A percentile compares a stretch with the other conserved stretches of the same genome.
phyloP scores from a whole-genome alignment of 306 rosid genomes.

The Erythrophleum fordii region DNA sequence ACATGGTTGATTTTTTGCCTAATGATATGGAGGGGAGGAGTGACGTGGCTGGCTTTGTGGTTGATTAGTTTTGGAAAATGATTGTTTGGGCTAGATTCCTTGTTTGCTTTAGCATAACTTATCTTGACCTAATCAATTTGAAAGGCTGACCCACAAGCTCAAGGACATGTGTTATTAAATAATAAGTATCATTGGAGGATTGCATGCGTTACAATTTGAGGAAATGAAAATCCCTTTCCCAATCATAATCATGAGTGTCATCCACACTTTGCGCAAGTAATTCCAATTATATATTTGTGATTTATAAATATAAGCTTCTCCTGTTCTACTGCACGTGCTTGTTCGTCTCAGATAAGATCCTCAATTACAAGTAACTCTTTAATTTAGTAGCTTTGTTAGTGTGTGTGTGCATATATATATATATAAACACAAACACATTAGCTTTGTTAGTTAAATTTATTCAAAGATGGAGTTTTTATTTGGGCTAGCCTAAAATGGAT shows the following conservation, averaged over 20 bases:
- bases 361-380: not conserved
- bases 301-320: not conserved
- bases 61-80: slow-evolving; percentile 1
- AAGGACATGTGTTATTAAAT: not conserved
- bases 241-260: not conserved
- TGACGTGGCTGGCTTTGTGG: slow-evolving; percentile 11
- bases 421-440: not conserved
- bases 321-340: not conserved
- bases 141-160: not conserved
- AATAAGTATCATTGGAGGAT: not conserved
- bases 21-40: not conserved
- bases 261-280: not conserved
- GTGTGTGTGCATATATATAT: too few relatives aligned
- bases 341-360: not conserved
- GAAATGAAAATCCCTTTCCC: not conserved
- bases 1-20: not conserved
- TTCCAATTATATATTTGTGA: not conserved
- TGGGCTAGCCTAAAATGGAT: not conserved
- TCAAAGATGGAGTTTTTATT: not conserved
- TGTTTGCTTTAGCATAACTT: not conserved
- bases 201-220: not conserved
- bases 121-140: not conserved
- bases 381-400: not conserved
- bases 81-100: not conserved
- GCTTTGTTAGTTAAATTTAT: not conserved